Evolutionary conservation across 495 filamentous ascomycete species (phyloP), one percentile per base, ranked within the genome.

Genomic region (Monascus purpureus): DNA sequence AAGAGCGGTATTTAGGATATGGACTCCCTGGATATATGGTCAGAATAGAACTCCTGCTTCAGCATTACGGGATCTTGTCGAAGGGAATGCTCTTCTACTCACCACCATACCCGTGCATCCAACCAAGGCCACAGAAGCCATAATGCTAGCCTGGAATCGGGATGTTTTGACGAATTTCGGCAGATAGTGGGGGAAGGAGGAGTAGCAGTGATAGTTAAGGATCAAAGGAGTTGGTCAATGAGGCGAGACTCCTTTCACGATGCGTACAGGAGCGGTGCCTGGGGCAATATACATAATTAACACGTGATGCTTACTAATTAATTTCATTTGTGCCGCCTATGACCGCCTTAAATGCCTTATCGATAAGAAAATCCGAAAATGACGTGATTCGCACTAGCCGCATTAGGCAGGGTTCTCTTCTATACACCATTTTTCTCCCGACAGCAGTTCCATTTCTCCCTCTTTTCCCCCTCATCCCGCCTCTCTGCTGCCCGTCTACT

Each of bases 71-170:
- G n/a, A n/a, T n/a, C n/a, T n/a, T n/a, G n/a, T n/a, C n/a, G n/a
- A n/a, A n/a, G n/a, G n/a, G n/a, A n/a, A n/a, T n/a, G n/a, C n/a
- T n/a, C n/a, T n/a, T 23, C 19, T 15, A 40, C 55, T 42, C 58
- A 68, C 64, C 53, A 67, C 59, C 50, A 67, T 58, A 27, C 65
- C 65, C 6, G 63, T 68, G 30, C 43, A 50, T 28, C 65, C 65
- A 37, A 66, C 36, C 22, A 68, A 39, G 13, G 59, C 65, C 9
- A 53, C 50, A n/a, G 58, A 57, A 6, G 60, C 50, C 56, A 63
- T 57, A 12, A 22, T 53, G 37, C 6, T 28, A 40, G 15, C 25
- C 33, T 42, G 43, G 42, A n/a, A n/a, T n/a, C n/a, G n/a, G n/a
- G n/a, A n/a, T 37, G 39, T 46, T 35, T 22, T 30, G 35, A 25